phyloP scores from a whole-genome alignment of 2,329 filamentous ascomycete species.

The Penicillium fuscoglaucum region DNA sequence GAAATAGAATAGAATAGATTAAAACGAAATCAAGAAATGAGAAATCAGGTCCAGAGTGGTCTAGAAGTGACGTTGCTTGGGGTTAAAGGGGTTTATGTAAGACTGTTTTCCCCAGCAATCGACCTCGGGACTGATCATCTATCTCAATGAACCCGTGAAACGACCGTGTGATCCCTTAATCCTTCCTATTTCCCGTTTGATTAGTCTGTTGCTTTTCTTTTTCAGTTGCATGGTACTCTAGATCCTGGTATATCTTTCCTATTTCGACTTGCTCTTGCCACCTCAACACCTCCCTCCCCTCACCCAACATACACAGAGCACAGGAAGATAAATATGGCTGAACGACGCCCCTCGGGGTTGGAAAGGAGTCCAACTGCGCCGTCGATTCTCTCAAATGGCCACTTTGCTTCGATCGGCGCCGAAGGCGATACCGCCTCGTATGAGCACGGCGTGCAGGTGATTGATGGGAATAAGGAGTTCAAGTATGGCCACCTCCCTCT shows the following conservation, averaged over 20 bases:
- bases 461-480: slow-evolving; percentile 95
- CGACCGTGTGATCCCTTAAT: slow-evolving; percentile 17
- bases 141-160: slow-evolving; percentile 21
- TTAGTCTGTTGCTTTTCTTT: slow-evolving; percentile 15
- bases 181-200: background rate
- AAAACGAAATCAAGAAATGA: background rate
- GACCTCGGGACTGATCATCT: slow-evolving; percentile 21
- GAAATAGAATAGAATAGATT: background rate
- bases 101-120: slow-evolving; percentile 19
- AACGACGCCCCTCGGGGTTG: slow-evolving; percentile 26
- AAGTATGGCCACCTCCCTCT: slow-evolving; percentile 63
- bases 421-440: slow-evolving; percentile 53
- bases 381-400: slow-evolving; percentile 47
- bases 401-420: slow-evolving; percentile 47
- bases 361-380: slow-evolving; percentile 36
- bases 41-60: background rate
- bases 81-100: slow-evolving; percentile 23
- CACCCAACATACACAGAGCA: slow-evolving; percentile 3
- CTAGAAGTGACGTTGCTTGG: background rate
- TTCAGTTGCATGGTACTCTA: slow-evolving; percentile 18
- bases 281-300: slow-evolving; percentile 7
- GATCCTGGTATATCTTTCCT: slow-evolving; percentile 14
- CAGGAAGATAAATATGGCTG: slow-evolving; percentile 23
- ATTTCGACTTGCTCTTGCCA: slow-evolving; percentile 13
- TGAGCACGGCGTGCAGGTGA: slow-evolving; percentile 93